phyloP scores from a whole-genome alignment of 2,329 filamentous ascomycete genomes.

The Colletotrichum echinochloae region DNA sequence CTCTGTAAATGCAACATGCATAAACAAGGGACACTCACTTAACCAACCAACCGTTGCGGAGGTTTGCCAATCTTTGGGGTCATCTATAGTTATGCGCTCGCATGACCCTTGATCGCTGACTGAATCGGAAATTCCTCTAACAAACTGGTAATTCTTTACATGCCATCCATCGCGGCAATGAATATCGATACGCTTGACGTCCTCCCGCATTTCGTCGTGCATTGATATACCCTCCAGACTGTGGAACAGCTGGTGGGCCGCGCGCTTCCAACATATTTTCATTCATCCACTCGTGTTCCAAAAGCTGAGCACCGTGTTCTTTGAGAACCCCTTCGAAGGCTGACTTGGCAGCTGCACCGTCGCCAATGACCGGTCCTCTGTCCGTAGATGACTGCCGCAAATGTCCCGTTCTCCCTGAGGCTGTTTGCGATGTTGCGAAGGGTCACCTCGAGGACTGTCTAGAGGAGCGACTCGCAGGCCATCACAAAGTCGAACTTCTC shows the following conservation, averaged over 20 bases:
- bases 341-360: constrained; percentile 12
- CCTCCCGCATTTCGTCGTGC: constrained; percentile 13
- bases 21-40: not conserved
- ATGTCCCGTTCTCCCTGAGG: constrained; percentile 10
- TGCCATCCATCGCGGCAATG: constrained; percentile 28
- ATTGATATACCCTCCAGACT: constrained; percentile 22
- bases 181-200: constrained; percentile 28
- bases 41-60: constrained; percentile 26
- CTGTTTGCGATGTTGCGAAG: constrained; percentile 8
- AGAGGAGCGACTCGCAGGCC: constrained; percentile 31
- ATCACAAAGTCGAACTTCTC: constrained; percentile 20
- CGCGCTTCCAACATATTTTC: constrained; percentile 19
- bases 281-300: constrained; percentile 17
- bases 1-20: constrained; percentile 27
- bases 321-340: constrained; percentile 18
- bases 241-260: constrained; percentile 29
- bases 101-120: constrained; percentile 12
- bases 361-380: constrained; percentile 17
- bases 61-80: constrained; percentile 22
- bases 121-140: constrained; percentile 10
- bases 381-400: constrained; percentile 30
- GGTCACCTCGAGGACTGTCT: constrained; percentile 18
- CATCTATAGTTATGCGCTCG: constrained; percentile 6
- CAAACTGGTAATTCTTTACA: constrained; percentile 13
- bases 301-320: constrained; percentile 10